Evolutionary conservation across 1,284 basidiomycete genomes (phyloP).

Genomic region (Xerocomus tenax): DNA sequence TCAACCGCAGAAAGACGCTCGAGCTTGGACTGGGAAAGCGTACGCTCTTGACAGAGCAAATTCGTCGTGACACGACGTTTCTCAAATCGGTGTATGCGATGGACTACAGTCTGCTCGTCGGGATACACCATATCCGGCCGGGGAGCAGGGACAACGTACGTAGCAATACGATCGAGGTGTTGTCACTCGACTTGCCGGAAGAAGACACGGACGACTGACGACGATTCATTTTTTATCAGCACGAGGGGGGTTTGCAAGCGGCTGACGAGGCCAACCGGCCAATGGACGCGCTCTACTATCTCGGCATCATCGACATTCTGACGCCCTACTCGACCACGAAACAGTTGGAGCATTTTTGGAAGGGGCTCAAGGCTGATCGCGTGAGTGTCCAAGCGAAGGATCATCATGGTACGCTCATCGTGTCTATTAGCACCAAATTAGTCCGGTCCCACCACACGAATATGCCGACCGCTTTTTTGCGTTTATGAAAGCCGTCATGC

Average conservation of each 20-base stretch:
- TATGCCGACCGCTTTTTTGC: constrained; percentile 82
- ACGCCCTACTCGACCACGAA: constrained; percentile 82
- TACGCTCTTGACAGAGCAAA: constrained; percentile 82
- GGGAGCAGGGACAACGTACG: constrained; percentile 90
- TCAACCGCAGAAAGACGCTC: constrained; percentile 68
- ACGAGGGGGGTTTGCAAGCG: constrained; percentile 88
- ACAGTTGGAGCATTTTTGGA: constrained; percentile 86
- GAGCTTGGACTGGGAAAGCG: constrained; percentile 93
- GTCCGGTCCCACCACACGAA: constrained; percentile 76
- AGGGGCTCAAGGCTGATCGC: constrained; percentile 77
- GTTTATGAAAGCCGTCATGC: constrained; percentile 84
- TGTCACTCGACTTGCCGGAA: constrained; percentile 70
- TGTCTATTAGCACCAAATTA: constrained; percentile 73
- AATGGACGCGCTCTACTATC: constrained; percentile 82
- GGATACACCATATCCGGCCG: constrained; percentile 85
- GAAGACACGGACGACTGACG: constrained; percentile 68
- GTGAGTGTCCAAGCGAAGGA: constrained; percentile 42
- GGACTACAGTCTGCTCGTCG: constrained; percentile 94
- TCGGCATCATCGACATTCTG: constrained; percentile 89
- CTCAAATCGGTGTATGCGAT: constrained; percentile 81
- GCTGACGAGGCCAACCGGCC: constrained; percentile 77
- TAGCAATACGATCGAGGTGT: constrained; percentile 83
- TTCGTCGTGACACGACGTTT: constrained; percentile 80
- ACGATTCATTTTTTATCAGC: constrained; percentile 91
- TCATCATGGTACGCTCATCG: neutral